These are phyloP conservation scores for Hypoxylon perforatum DNA, from an alignment of 495 filamentous ascomycete species.

Conservation along the genomic window DNA sequence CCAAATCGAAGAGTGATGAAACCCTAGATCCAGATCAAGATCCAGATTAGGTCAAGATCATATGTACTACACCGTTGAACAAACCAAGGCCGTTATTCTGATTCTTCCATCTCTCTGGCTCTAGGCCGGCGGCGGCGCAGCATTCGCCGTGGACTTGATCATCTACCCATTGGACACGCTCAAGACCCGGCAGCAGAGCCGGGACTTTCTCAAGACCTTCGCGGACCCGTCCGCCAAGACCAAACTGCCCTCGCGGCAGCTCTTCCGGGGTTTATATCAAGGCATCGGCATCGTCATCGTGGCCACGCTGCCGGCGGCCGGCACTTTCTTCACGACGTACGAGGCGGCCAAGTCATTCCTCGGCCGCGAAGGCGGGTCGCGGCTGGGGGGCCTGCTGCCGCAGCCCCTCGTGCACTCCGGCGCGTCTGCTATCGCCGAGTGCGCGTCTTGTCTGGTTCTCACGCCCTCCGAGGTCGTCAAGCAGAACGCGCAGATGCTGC, in stretches of 20 bases:
- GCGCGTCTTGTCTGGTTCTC: slow-evolving; percentile 84
- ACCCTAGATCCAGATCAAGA: background rate
- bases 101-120: slow-evolving; percentile 19
- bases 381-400: slow-evolving; percentile 63
- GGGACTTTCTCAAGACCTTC: slow-evolving; percentile 68
- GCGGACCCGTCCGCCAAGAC: slow-evolving; percentile 67
- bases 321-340: slow-evolving; percentile 91
- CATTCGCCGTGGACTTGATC: slow-evolving; percentile 81
- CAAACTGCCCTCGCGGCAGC: slow-evolving; percentile 57
- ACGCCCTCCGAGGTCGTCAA: slow-evolving; percentile 93
- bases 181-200: slow-evolving; percentile 86
- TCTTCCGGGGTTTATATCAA: slow-evolving; percentile 85
- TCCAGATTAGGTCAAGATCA: background rate
- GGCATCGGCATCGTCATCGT: slow-evolving; percentile 88
- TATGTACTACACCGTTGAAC: too few species aligned
- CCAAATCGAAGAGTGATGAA: background rate
- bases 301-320: slow-evolving; percentile 87
- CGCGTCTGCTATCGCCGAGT: slow-evolving; percentile 79
- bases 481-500: slow-evolving; percentile 86
- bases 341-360: slow-evolving; percentile 75
- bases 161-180: slow-evolving; percentile 88
- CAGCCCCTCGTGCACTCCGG: slow-evolving; percentile 72
- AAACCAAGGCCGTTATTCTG: slow-evolving; percentile 7
- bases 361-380: slow-evolving; percentile 41
- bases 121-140: slow-evolving; percentile 83